These are phyloP conservation scores for Entamoeba histolytica DNA, from an alignment of 208 protist species.

Conservation along the genomic window DNA sequence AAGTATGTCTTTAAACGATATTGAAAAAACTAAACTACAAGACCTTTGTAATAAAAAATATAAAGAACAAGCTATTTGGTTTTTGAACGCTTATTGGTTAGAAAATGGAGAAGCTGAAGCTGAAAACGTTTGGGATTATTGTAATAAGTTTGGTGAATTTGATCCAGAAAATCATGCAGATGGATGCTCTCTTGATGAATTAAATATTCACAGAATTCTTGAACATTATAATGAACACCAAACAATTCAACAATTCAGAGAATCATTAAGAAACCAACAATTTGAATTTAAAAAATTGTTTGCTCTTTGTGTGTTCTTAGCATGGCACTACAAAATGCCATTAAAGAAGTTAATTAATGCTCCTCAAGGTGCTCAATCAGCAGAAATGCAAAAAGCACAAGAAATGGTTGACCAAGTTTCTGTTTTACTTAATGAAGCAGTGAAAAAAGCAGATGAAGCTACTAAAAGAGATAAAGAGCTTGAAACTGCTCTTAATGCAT, in stretches of 20 bases:
- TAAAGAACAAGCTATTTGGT: constrained; percentile 1
- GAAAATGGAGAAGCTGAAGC: not conserved
- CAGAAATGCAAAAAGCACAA: not conserved
- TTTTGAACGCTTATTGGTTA: not conserved
- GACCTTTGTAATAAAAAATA: not conserved
- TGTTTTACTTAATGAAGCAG: not conserved
- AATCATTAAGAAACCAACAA: not conserved
- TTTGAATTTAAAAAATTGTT: not conserved
- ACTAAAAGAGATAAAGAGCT: not conserved
- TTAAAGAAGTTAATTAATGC: not conserved
- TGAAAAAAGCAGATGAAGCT: not conserved
- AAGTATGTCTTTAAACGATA: not conserved
- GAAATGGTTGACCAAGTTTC: not conserved
- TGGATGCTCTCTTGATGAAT: not conserved
- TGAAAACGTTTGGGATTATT: not conserved
- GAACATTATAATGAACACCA: not conserved
- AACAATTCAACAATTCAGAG: not conserved
- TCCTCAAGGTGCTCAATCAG: not conserved
- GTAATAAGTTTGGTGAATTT: not conserved
- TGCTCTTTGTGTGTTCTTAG: not conserved
- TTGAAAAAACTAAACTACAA: not conserved
- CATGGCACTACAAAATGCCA: not conserved
- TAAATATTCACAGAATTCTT: not conserved
- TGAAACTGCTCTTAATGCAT: not conserved
- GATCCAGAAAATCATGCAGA: not conserved